Evolutionary conservation across 1,139 yeast genomes (phyloP).

Genomic region (Debaryomyces coudertii): DNA sequence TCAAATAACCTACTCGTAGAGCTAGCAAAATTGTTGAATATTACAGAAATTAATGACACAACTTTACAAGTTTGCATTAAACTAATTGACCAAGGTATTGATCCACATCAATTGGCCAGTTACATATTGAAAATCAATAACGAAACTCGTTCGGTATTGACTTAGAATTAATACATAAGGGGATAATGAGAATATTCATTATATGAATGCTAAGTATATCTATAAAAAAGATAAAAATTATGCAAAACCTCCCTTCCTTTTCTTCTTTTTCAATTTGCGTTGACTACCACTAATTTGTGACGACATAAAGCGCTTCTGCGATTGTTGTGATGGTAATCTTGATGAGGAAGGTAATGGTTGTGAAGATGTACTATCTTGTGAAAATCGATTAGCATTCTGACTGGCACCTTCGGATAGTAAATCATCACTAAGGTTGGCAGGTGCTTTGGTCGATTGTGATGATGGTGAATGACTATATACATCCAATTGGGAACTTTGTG

Average conservation of each 20-base stretch:
- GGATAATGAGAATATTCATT: not conserved
- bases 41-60: slow-evolving; percentile 32
- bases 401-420: slow-evolving; percentile 5
- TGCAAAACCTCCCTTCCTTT: slow-evolving; percentile 35
- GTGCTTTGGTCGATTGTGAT: slow-evolving; percentile 5
- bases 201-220: not conserved
- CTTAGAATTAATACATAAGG: not conserved
- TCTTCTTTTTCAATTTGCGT: slow-evolving; percentile 25
- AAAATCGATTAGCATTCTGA: not conserved
- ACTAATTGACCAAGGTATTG: slow-evolving; percentile 42
- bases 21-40: slow-evolving; percentile 30
- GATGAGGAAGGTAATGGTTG: slow-evolving; percentile 9
- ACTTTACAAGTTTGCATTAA: slow-evolving; percentile 40
- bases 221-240: slow-evolving; percentile 14
- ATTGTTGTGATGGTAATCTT: slow-evolving; percentile 7
- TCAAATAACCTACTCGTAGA: slow-evolving; percentile 26
- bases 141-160: slow-evolving; percentile 28
- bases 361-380: slow-evolving; percentile 11
- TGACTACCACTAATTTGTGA: slow-evolving; percentile 14
- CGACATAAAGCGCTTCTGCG: slow-evolving; percentile 11
- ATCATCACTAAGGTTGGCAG: not conserved
- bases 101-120: slow-evolving; percentile 35
- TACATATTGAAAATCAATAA: slow-evolving; percentile 29
- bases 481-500: slow-evolving; percentile 3
- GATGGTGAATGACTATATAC: slow-evolving; percentile 10